A percentile compares a stretch with the other conserved stretches of the same genome.
Evolutionary conservation across 805 yeast genomes (phyloP).

Genomic region (Ogataea ramenticola): DNA sequence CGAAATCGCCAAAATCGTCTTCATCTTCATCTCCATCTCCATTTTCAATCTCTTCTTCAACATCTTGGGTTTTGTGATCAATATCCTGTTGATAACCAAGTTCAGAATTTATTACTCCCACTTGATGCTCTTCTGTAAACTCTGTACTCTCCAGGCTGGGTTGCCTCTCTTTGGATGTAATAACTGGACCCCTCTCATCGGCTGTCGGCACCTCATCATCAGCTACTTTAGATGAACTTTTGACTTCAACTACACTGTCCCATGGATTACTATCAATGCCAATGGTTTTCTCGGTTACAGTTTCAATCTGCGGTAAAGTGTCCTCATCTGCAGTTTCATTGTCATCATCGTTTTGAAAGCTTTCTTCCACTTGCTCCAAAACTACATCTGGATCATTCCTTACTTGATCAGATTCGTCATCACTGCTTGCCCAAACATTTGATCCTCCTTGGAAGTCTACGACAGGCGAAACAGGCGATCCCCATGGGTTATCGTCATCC

Average conservation of each 20-base stretch:
- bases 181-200: no score
- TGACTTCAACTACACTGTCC: neutral
- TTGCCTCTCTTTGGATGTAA: no score
- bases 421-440: neutral
- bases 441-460: neutral
- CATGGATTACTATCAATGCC: neutral
- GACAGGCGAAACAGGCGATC: neutral
- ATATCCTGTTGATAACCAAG: no score
- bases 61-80: no score
- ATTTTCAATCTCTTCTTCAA: neutral
- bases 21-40: conserved; percentile 6
- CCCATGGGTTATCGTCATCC: conserved; percentile 8
- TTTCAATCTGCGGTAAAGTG: no score
- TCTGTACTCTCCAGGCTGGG: no score
- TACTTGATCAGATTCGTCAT: neutral
- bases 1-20: conserved; percentile 22
- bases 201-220: neutral
- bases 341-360: no score
- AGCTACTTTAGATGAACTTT: neutral
- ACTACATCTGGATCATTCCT: neutral
- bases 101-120: no score
- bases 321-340: no score
- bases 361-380: no score
- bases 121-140: no score
- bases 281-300: no score